A percentile compares a stretch with the other conserved stretches of the same genome.
Evolutionary conservation across 2,329 filamentous ascomycete species (phyloP).

Genomic region (Tolypocladium inflatum): DNA sequence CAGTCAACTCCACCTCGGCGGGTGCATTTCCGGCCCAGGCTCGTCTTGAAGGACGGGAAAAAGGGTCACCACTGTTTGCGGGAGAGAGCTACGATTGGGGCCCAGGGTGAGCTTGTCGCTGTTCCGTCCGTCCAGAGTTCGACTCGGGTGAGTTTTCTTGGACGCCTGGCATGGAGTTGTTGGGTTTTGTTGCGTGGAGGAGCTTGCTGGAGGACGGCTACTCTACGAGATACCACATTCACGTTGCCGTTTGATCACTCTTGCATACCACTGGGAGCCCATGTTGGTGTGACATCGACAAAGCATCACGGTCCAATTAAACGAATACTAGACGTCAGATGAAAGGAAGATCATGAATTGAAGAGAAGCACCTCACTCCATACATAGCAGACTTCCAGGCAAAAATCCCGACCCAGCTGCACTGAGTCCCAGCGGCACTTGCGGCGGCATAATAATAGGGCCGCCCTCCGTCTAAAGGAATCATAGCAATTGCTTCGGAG

Average conservation of each 20-base stretch:
- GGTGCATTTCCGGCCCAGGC: too few species aligned
- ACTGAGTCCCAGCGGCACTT: not conserved
- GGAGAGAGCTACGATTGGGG: too few species aligned
- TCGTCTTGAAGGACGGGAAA: too few species aligned
- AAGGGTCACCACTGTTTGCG: too few species aligned
- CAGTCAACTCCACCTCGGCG: too few species aligned
- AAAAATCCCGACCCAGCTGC: not conserved
- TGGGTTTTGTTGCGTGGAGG: not conserved
- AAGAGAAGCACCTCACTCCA: not conserved
- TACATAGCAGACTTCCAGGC: not conserved
- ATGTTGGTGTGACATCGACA: not conserved
- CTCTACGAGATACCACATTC: not conserved
- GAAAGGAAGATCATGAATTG: not conserved
- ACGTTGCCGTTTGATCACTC: not conserved
- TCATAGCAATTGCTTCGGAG: constrained; percentile 1
- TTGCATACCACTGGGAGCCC: not conserved
- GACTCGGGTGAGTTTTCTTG: not conserved
- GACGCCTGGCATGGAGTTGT: not conserved
- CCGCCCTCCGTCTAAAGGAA: not conserved
- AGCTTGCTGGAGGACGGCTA: not conserved
- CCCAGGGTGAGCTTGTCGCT: too few species aligned
- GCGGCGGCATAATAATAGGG: not conserved
- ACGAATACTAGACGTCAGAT: not conserved
- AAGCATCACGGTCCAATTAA: not conserved
- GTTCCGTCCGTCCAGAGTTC: not conserved